A percentile compares a stretch with the other conserved stretches of the same genome.
Conservation (phyloP, 805 yeast genomes). For the Tetrapisispora taiwanensis region DNA sequence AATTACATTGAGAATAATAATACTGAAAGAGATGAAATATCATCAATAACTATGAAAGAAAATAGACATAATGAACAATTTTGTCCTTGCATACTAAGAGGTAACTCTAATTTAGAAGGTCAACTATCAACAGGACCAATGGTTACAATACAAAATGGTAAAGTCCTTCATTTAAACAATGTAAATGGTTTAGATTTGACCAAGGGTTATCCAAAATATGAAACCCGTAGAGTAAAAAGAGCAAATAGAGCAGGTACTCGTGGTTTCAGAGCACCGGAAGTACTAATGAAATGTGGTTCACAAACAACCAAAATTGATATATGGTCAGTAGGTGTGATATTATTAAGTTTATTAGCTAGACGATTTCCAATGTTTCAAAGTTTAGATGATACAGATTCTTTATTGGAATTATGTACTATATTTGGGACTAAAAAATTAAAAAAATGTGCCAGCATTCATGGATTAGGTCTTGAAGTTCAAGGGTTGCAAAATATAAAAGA, state of each 20-base stretch:
- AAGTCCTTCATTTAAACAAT: slow-evolving; percentile 24
- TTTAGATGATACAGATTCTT: slow-evolving; percentile 84
- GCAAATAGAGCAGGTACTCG: slow-evolving; percentile 97
- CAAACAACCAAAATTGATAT: slow-evolving; percentile 77
- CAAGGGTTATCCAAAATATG: slow-evolving; percentile 77
- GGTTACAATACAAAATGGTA: slow-evolving; percentile 26
- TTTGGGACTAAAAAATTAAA: slow-evolving; percentile 70
- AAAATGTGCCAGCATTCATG: slow-evolving; percentile 75
- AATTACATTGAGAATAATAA: slow-evolving; percentile 9
- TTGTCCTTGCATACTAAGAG: slow-evolving; percentile 49
- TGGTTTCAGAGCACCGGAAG: slow-evolving; percentile 93
- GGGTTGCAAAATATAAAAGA: slow-evolving; percentile 37
- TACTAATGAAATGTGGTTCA: slow-evolving; percentile 71
- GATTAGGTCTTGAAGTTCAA: slow-evolving; percentile 70
- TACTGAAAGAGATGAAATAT: slow-evolving; percentile 5
- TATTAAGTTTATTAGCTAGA: slow-evolving; percentile 64
- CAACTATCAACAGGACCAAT: slow-evolving; percentile 11
- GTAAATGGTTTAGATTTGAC: slow-evolving; percentile 31
- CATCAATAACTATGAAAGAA: slow-evolving; percentile 8
- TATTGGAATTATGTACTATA: slow-evolving; percentile 70
- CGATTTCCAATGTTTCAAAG: slow-evolving; percentile 92
- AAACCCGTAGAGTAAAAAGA: slow-evolving; percentile 76
- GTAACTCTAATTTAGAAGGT: slow-evolving; percentile 15
- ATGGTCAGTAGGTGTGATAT: slow-evolving; percentile 89
- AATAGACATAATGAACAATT: slow-evolving; percentile 25